Evolutionary conservation across 2,329 filamentous ascomycete species (phyloP).

Genomic region (Nemania sp.): DNA sequence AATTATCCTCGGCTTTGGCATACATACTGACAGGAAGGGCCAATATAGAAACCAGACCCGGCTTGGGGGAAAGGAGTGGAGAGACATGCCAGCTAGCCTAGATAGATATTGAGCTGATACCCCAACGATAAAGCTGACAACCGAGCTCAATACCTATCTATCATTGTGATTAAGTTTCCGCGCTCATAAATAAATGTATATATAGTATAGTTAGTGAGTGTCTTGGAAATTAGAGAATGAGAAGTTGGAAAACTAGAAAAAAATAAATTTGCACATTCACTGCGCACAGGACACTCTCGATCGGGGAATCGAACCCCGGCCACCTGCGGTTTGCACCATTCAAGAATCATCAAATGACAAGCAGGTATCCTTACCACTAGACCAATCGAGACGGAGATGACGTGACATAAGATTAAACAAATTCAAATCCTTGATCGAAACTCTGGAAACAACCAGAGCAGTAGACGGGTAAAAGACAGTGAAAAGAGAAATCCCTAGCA

Average conservation of each 20-base stretch:
- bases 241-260: background rate
- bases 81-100: no score
- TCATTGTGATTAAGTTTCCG: no score
- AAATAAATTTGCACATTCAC: background rate
- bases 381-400: constrained; percentile 34
- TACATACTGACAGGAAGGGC: no score
- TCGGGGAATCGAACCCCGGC: constrained; percentile 53
- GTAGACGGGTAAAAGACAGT: background rate
- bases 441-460: background rate
- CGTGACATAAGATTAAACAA: background rate
- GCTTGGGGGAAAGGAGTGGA: no score
- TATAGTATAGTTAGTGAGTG: no score
- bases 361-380: constrained; percentile 41
- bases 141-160: no score
- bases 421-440: background rate
- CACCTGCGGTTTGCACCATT: constrained; percentile 44
- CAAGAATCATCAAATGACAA: constrained; percentile 28
- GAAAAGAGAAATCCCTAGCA: background rate
- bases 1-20: no score
- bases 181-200: no score
- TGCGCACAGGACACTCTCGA: no score
- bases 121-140: no score
- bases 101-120: no score
- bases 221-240: background rate
- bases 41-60: no score